phyloP scores from a whole-genome alignment of 1,284 basidiomycete genomes.

The Microbotryum scabiosae region DNA sequence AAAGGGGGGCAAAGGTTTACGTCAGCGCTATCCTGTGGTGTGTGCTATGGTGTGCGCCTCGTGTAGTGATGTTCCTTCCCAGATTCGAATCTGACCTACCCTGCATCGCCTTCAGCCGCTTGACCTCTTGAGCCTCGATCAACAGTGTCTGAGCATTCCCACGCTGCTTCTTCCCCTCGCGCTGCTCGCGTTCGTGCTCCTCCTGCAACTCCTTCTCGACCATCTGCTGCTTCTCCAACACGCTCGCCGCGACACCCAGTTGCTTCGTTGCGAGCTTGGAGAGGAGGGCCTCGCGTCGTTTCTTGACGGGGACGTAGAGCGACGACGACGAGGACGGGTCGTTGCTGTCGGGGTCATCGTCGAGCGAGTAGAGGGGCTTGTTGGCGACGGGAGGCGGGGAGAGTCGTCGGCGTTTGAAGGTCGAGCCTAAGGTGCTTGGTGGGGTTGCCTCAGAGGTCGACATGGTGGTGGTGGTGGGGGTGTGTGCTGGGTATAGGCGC shows the following conservation, averaged over 20 bases:
- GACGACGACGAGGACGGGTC: not conserved
- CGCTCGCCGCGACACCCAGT: conserved; percentile 11
- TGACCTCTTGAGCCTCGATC: conserved; percentile 86
- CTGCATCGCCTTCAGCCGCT: conserved; percentile 66
- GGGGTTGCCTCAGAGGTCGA: not conserved
- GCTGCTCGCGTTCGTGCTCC: conserved; percentile 64
- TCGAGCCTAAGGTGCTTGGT: not conserved
- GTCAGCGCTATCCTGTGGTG: too few relatives aligned
- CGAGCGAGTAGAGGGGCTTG: conserved; percentile 13
- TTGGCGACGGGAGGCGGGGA: conserved; percentile 13
- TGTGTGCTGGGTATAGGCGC: too few relatives aligned
- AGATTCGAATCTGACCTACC: conserved; percentile 46
- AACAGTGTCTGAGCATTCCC: conserved; percentile 69
- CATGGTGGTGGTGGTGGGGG: not conserved
- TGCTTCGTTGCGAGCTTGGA: conserved; percentile 55
- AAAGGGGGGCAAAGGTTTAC: too few relatives aligned
- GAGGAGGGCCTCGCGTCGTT: conserved; percentile 71
- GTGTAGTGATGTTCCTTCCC: too few relatives aligned
- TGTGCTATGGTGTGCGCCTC: too few relatives aligned
- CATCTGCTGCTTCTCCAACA: conserved; percentile 33
- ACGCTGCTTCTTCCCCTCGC: conserved; percentile 59
- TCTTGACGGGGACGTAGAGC: conserved; percentile 72
- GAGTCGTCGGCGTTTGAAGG: conserved; percentile 13
- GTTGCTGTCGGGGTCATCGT: conserved; percentile 12
- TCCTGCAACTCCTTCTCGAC: conserved; percentile 53